phyloP scores from a whole-genome alignment of 768 basidiomycete species.

The Leccinum disarticulatum region DNA sequence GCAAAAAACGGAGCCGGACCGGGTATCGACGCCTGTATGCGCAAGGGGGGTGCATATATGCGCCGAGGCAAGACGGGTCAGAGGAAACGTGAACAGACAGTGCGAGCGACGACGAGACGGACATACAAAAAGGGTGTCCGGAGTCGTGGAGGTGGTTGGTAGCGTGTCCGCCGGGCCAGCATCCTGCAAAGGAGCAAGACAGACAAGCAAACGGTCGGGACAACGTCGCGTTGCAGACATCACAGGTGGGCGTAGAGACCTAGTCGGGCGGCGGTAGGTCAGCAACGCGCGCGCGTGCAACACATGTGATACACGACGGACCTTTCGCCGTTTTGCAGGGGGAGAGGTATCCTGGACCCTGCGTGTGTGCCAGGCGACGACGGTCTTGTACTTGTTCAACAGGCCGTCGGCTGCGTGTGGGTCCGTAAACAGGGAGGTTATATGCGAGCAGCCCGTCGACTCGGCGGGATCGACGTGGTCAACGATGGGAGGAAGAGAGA shows the following conservation, averaged over 20 bases:
- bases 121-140: slow-evolving; percentile 68
- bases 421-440: slow-evolving; percentile 39
- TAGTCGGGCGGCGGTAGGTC: slow-evolving; percentile 17
- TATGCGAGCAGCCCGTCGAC: slow-evolving; percentile 39
- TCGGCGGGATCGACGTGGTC: slow-evolving; percentile 14
- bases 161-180: slow-evolving; percentile 65
- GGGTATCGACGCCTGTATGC: slow-evolving; percentile 65
- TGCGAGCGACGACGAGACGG: neutral
- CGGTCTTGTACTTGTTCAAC: slow-evolving; percentile 52
- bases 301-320: slow-evolving; percentile 28
- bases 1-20: slow-evolving; percentile 76
- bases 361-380: slow-evolving; percentile 54
- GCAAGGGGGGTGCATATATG: neutral
- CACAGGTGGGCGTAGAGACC: slow-evolving; percentile 63
- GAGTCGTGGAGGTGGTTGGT: slow-evolving; percentile 53
- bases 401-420: slow-evolving; percentile 27
- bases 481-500: slow-evolving; percentile 7
- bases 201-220: slow-evolving; percentile 72
- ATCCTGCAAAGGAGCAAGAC: slow-evolving; percentile 67
- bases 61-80: neutral
- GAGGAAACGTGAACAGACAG: neutral
- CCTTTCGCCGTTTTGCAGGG: slow-evolving; percentile 65
- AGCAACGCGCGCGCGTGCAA: neutral
- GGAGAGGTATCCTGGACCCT: slow-evolving; percentile 46
- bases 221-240: slow-evolving; percentile 53